Evolutionary conservation across 139 green algal genomes (phyloP), one percentile per base, ranked within the genome.

Genomic region (Chlamydomonas sp.): DNA sequence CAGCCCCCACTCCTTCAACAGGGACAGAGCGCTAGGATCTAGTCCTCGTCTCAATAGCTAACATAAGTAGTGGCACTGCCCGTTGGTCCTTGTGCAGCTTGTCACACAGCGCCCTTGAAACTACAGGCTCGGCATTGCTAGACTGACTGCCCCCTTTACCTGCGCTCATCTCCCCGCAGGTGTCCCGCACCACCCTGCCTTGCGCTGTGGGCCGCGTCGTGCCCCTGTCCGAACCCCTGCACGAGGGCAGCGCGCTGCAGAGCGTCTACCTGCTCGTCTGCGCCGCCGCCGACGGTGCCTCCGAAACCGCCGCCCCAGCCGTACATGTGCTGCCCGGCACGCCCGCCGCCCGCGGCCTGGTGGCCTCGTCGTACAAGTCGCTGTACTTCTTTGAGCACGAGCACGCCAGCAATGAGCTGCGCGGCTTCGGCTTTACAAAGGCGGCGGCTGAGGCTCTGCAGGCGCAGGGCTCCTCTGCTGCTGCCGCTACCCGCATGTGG

Each of bases 241-340:
- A 91, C 18, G 90, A 94, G 20, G 93, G 89, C 6, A 75, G 79
- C 0, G 89, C 90, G 7, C 92, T 96, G 80, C 92, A 96, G 85
- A 86, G 77, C 71, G 14, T 93, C 0, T 95, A 91, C 78, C 72
- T 95, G 73, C 73, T 95, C 10, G 81, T 94, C 0, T 1, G 80
- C 0, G n/a, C 66, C 5, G n/a, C 63, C 0, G n/a, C 15, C 2
- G 89, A 62, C 1, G 75, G 31, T 49, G 31, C 31, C 31, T 49
- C 31, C 31, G 31, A 49, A 49, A 49, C 31, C 31, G 0, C 9
- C 10, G 20, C 17, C 2, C 90, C 81, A 4, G 9, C 12, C 0
- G 87, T 91, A 1, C 77, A 80, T 1, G 60, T 97, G 31, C 86
- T 96, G 78, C 95, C 95, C 9, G 90, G 92, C 89, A 92, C 89